Evolutionary conservation across 139 green algal species (phyloP).

Genomic region (Chara braunii): DNA sequence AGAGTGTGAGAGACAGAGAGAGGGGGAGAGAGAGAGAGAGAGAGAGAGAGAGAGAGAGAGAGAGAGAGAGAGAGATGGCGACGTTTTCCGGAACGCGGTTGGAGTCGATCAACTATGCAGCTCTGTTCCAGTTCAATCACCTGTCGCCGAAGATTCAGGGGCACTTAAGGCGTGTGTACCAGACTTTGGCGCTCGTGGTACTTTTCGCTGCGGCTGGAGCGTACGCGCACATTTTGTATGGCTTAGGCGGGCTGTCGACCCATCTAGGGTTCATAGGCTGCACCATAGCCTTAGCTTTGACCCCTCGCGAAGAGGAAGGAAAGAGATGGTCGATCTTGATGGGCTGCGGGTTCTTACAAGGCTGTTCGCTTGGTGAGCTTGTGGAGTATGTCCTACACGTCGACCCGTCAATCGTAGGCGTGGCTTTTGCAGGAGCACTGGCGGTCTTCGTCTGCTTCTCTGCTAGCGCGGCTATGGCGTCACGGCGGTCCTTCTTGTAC

Average conservation of each 20-base stretch:
- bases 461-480: conserved; percentile 19
- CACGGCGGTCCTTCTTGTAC: conserved; percentile 32
- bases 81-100: too few species aligned
- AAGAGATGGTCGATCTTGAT: conserved; percentile 34
- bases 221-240: conserved; percentile 35
- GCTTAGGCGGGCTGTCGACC: conserved; percentile 23
- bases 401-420: conserved; percentile 27
- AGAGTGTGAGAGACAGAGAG: too few species aligned
- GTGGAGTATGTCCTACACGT: conserved; percentile 33
- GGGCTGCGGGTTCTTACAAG: conserved; percentile 36
- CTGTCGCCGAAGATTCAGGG: too few species aligned
- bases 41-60: too few species aligned
- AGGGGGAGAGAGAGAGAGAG: too few species aligned
- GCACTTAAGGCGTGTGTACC: too few species aligned
- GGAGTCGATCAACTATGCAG: too few species aligned
- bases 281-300: conserved; percentile 15
- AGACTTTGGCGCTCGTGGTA: conserved; percentile 14
- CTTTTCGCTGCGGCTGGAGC: conserved; percentile 23
- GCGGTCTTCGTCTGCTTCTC: conserved; percentile 41
- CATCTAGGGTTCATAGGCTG: conserved; percentile 31
- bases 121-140: too few species aligned
- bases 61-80: too few species aligned
- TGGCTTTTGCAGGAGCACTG: conserved; percentile 31
- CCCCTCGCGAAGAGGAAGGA: conserved; percentile 24
- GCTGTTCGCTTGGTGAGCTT: conserved; percentile 36